Evolutionary conservation across 768 basidiomycete genomes (phyloP).

Genomic region (Boletus vinaceobasis): DNA sequence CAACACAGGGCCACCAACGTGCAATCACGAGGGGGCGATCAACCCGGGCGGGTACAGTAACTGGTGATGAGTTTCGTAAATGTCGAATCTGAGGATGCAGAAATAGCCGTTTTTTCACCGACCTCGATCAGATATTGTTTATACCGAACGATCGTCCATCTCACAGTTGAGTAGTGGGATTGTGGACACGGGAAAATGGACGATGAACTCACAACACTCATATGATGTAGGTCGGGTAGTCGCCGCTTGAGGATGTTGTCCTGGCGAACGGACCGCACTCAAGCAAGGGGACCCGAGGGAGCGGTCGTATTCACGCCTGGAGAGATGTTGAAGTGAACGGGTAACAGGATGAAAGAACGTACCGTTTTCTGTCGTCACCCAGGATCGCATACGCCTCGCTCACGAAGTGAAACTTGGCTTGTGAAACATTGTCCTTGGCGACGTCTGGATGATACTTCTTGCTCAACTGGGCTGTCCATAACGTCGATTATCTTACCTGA

Average conservation of each 20-base stretch:
- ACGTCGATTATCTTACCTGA: slow-evolving; percentile 14
- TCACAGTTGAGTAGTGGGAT: too few relatives aligned
- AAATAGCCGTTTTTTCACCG: too few relatives aligned
- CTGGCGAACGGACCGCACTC: background rate
- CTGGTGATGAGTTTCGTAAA: too few relatives aligned
- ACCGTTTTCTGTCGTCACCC: slow-evolving; percentile 46
- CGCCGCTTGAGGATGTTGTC: slow-evolving; percentile 32
- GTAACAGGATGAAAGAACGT: background rate
- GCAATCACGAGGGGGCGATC: too few relatives aligned
- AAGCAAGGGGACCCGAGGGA: slow-evolving; percentile 11
- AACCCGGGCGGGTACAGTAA: too few relatives aligned
- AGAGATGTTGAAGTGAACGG: background rate
- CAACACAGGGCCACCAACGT: too few relatives aligned
- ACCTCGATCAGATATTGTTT: too few relatives aligned
- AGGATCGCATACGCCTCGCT: slow-evolving; percentile 48
- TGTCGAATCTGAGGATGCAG: too few relatives aligned
- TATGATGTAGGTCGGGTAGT: slow-evolving; percentile 25
- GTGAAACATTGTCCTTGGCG: slow-evolving; percentile 35
- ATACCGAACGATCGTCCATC: too few relatives aligned
- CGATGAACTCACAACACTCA: too few relatives aligned
- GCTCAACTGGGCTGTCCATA: slow-evolving; percentile 36
- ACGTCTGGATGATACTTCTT: slow-evolving; percentile 48
- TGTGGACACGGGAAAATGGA: too few relatives aligned
- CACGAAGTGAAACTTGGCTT: slow-evolving; percentile 41
- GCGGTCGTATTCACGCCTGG: slow-evolving; percentile 34